Base-by-base conservation (phyloP, 495 filamentous ascomycete genomes). In the Penicillium odoratum region DNA sequence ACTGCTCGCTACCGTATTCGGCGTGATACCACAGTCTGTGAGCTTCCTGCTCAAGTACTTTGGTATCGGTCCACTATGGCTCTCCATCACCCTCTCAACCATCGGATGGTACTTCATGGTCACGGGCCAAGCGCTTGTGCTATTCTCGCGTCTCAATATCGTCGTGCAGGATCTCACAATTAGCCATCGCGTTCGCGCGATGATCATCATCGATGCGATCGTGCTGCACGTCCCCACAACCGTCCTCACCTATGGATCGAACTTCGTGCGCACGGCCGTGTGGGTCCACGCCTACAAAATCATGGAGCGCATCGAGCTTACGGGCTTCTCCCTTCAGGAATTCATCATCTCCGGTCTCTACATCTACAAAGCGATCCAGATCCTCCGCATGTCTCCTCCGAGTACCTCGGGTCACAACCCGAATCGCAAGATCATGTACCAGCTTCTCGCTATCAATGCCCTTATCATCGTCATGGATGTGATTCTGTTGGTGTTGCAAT, bases 271-370 rank as follows among this genome's bases (percentile, higher is more conserved):
- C 16, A 45, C 58, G 0, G 33, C 50, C 15, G 48, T 59, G 5
- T 76, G 74, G 57, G 51, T 69, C 15, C 28, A 46, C 0, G 65
- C 62, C 0, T 83, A 78, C 60, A 67, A 68, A 8, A 66, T 78
- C 28, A 72, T 76, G 53, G 80, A 82, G 51, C 74, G 72, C 10
- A 68, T 77, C 15, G 71, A 83, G 57, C 67, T 82, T 44, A 70
- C 69, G 2, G 73, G 66, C 7, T 80, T 83, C 57, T 74, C 64
- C 46, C 40, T 78, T 8, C 80, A 84, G 60, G 81, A 84, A 55
- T 61, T 74, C 44, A 65, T 78, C 38, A 74, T 84, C 51, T 82
- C 81, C 3, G 71, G 71, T 10, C 54, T 83, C 5, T 84, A 82
- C 59, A 72, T 82, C 26, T 75, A 65, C 63, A 73, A 75, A 48